Evolutionary conservation across 2,329 filamentous ascomycete genomes (phyloP).

Genomic region (Cladophialophora exuberans): DNA sequence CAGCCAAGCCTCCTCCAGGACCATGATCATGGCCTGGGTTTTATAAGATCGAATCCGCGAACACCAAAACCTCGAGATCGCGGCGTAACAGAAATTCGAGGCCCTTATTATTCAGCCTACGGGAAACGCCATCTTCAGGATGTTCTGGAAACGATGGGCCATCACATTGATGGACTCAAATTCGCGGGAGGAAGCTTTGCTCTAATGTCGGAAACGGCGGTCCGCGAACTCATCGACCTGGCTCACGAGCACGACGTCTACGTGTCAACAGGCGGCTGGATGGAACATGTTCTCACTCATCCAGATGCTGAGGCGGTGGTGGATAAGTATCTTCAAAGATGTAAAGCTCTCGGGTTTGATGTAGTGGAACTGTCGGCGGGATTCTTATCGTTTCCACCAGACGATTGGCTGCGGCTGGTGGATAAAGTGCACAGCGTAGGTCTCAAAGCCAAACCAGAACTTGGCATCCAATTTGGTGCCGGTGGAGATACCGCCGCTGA

Average conservation of each 20-base stretch:
- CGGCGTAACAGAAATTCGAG: slow-evolving; percentile 59
- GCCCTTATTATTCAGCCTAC: slow-evolving; percentile 60
- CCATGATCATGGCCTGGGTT: slow-evolving; percentile 54
- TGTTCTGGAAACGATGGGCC: slow-evolving; percentile 59
- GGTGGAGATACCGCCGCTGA: slow-evolving; percentile 56
- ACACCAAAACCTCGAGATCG: slow-evolving; percentile 53
- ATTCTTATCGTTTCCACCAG: slow-evolving; percentile 57
- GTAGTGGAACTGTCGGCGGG: slow-evolving; percentile 58
- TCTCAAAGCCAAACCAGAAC: slow-evolving; percentile 57
- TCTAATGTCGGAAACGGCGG: slow-evolving; percentile 50
- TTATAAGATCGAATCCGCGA: slow-evolving; percentile 53
- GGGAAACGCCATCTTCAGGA: slow-evolving; percentile 57
- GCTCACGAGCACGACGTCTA: slow-evolving; percentile 56
- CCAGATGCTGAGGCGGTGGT: slow-evolving; percentile 49
- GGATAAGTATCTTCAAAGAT: slow-evolving; percentile 56
- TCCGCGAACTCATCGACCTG: slow-evolving; percentile 54
- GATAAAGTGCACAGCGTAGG: slow-evolving; percentile 53
- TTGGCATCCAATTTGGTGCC: slow-evolving; percentile 62
- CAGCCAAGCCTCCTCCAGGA: slow-evolving; percentile 59
- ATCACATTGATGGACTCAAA: slow-evolving; percentile 59
- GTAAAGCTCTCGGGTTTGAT: slow-evolving; percentile 58
- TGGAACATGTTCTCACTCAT: slow-evolving; percentile 57
- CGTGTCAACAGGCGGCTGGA: slow-evolving; percentile 60
- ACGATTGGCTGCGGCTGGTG: slow-evolving; percentile 58
- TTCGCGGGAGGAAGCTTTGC: slow-evolving; percentile 59